Evolutionary conservation across 164 flowering plant species (phyloP), one percentile per base, ranked within the genome.

Genomic region (Vitis cinerea): DNA sequence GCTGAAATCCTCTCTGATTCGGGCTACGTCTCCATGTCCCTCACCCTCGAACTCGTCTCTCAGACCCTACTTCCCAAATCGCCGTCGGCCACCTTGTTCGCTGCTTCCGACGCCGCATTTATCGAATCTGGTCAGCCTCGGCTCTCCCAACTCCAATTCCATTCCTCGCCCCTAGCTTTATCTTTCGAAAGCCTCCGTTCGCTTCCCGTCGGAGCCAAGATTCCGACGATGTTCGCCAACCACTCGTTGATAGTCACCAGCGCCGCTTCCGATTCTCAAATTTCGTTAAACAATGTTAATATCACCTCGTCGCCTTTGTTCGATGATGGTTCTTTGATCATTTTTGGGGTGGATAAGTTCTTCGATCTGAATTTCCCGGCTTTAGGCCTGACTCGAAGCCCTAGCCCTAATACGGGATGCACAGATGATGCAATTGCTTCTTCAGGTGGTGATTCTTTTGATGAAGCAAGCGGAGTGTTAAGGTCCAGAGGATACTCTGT

Each of bases 71-170:
- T 71, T 31, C 16, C 79, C 15, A 50, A 59, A 23, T 51, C 69
- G 6, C 65, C 77, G 1, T 44, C 78, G 50, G 75, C 74, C 54
- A 86, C 91, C 31, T 65, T 89, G 58, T 87, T 89, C 80, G 48
- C 88, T 51, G 87, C 90, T 2, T 64, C 88, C 13, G 89, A 89
- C 53, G 1, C 73, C 10, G 76, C 88, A 30, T 89, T 89, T 73
- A 9, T 66, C 50, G 27, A 29, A 9, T 72, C 77, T 8, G 91
- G 89, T 2, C 93, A 85, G 71, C 90, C 89, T 0, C 58, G 85
- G 0, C 81, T 85, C 14, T 54, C 75, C 50, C 84, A 75, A 51
- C 82, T 89, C 75, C 80, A 69, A n/a, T 77, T 77, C 75, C 93
- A 89, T 71, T 65, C 79, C 75, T 78, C 80, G 27, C 86, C 89